Percentiles rank a stretch among this genome's conserved stretches.
Conservation (phyloP, 108 stramenopile species). For the Fistulifera pelliculosa region DNA sequence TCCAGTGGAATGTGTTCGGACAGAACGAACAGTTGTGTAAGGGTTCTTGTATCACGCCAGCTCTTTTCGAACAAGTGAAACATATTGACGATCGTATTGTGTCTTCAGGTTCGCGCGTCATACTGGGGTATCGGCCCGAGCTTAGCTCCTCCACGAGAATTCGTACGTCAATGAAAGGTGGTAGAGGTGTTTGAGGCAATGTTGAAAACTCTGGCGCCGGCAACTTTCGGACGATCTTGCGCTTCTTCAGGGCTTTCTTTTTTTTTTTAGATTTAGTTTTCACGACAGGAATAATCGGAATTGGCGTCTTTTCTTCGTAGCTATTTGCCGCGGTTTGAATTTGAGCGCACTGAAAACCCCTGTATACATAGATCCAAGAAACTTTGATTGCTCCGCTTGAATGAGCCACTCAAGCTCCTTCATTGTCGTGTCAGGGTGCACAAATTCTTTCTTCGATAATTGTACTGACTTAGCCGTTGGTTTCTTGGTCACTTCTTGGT, state of each 20-base stretch:
- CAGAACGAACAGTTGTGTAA: slow-evolving; percentile 68
- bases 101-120: slow-evolving; percentile 34
- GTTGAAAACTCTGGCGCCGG: not conserved
- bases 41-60: slow-evolving; percentile 9
- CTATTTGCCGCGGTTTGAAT: not conserved
- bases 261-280: not conserved
- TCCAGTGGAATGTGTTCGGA: slow-evolving; percentile 44
- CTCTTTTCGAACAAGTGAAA: slow-evolving; percentile 33
- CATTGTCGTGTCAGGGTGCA: slow-evolving; percentile 8
- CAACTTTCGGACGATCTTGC: not conserved
- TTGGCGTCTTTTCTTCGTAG: slow-evolving; percentile 1
- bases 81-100: slow-evolving; percentile 25
- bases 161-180: slow-evolving; percentile 50
- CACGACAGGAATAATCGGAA: not conserved
- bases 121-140: slow-evolving; percentile 66
- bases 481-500: not conserved
- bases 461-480: not conserved
- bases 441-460: not conserved
- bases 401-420: slow-evolving; percentile 15
- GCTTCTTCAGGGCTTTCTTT: not conserved
- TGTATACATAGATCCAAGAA: slow-evolving; percentile 22
- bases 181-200: slow-evolving; percentile 2
- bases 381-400: not conserved
- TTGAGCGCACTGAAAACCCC: slow-evolving; percentile 20
- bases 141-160: slow-evolving; percentile 62